phyloP scores from a whole-genome alignment of 495 filamentous ascomycete genomes.

The Aspergillus mulundensis region DNA sequence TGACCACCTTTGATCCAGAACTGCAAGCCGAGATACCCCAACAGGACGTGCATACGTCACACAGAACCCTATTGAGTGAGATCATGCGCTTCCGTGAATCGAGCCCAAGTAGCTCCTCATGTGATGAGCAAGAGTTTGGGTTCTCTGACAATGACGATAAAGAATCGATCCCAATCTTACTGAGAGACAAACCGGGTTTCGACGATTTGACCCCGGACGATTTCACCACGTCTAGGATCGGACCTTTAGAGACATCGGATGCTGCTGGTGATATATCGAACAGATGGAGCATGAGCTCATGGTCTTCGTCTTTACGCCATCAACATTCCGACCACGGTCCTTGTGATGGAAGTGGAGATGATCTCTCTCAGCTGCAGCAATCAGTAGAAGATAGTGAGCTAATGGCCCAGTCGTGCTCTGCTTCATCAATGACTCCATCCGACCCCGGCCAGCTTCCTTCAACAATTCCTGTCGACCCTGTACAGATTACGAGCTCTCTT shows the following conservation, averaged over 20 bases:
- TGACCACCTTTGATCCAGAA: conserved; percentile 68
- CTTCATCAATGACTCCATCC: conserved; percentile 31
- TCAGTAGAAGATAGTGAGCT: conserved; percentile 24
- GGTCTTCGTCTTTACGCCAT: conserved; percentile 47
- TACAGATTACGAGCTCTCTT: conserved; percentile 13
- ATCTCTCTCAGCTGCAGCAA: conserved; percentile 19
- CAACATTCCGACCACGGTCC: conserved; percentile 39
- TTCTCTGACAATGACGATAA: conserved; percentile 51
- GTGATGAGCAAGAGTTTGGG: conserved; percentile 48
- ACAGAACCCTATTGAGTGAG: conserved; percentile 47
- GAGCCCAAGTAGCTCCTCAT: conserved; percentile 43
- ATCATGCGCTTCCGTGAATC: conserved; percentile 51
- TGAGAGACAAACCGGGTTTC: conserved; percentile 42
- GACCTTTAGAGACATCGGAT: conserved; percentile 27
- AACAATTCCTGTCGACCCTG: conserved; percentile 27
- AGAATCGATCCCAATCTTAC: conserved; percentile 61
- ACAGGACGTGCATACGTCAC: conserved; percentile 28
- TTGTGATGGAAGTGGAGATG: conserved; percentile 33
- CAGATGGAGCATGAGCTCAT: conserved; percentile 51
- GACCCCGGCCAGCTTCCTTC: conserved; percentile 18
- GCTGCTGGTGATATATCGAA: conserved; percentile 25
- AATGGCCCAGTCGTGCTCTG: conserved; percentile 32
- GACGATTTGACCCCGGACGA: conserved; percentile 20
- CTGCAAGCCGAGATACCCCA: conserved; percentile 56
- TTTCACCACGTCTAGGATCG: conserved; percentile 20